Percentiles rank a stretch among this genome's conserved stretches.
Evolutionary conservation across 257 asterid genomes (phyloP).

Genomic region (Fraxinus americana): DNA sequence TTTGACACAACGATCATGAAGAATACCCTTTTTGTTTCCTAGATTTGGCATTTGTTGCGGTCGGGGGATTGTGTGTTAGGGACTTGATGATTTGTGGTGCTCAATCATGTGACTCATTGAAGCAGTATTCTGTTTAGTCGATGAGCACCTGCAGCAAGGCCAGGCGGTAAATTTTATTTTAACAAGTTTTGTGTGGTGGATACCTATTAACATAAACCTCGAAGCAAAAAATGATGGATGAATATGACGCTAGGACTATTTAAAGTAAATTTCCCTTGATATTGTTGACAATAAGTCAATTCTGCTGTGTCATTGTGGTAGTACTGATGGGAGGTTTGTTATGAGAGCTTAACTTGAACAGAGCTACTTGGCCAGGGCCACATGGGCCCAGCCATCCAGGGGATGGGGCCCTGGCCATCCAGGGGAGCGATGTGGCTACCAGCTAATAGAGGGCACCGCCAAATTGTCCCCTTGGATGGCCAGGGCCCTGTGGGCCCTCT

Average conservation of each 20-base stretch:
- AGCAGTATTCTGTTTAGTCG: conserved; percentile 58
- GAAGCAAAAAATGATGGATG: conserved; percentile 9
- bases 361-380: no score
- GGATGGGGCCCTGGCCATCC: no score
- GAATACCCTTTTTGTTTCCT: conserved; percentile 55
- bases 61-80: conserved; percentile 79
- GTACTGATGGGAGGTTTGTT: background rate
- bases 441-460: no score
- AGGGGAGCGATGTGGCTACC: no score
- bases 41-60: conserved; percentile 63
- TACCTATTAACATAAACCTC: conserved; percentile 31
- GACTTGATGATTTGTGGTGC: conserved; percentile 64
- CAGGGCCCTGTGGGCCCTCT: no score
- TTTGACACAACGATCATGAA: conserved; percentile 44
- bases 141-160: conserved; percentile 53
- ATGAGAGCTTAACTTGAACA: no score
- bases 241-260: conserved; percentile 13
- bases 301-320: background rate
- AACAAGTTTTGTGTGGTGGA: conserved; percentile 34
- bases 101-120: conserved; percentile 53
- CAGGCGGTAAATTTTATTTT: conserved; percentile 54
- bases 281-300: background rate
- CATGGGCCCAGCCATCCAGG: no score
- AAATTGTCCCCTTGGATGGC: no score
- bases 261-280: background rate